Percentiles rank a stretch among this genome's conserved stretches.
These are phyloP conservation scores for Paramecium caudatum DNA, from an alignment of 73 alveolate species.

Conservation along the genomic window DNA sequence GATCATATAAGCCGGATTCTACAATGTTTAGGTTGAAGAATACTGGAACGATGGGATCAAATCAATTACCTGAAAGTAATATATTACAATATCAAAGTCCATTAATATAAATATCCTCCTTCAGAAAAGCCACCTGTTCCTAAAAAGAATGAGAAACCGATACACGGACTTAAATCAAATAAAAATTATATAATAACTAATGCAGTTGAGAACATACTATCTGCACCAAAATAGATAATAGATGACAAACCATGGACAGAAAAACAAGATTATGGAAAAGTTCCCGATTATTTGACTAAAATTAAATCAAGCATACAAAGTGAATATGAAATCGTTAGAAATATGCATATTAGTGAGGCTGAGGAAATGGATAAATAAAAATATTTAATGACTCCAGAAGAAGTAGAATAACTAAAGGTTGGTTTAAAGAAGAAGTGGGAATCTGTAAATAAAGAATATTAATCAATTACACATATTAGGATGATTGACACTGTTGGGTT, in stretches of 20 bases:
- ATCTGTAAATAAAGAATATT: constrained; percentile 92
- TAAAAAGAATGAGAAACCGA: constrained; percentile 94
- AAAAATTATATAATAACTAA: constrained; percentile 96
- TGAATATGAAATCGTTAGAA: constrained; percentile 91
- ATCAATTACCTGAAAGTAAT: constrained; percentile 52
- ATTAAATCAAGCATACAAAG: constrained; percentile 90
- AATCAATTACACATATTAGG: constrained; percentile 93
- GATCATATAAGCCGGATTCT: constrained; percentile 80
- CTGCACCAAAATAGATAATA: constrained; percentile 89
- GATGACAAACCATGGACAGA: constrained; percentile 84
- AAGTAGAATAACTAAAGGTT: constrained; percentile 88
- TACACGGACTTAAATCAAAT: constrained; percentile 92
- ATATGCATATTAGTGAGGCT: constrained; percentile 90
- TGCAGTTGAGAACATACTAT: constrained; percentile 97
- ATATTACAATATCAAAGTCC: background rate
- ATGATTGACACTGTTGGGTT: constrained; percentile 95
- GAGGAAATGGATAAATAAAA: constrained; percentile 93
- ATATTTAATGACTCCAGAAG: constrained; percentile 91
- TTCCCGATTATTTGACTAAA: constrained; percentile 92
- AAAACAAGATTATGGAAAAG: constrained; percentile 93
- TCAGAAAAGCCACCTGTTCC: constrained; percentile 92
- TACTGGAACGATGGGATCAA: constrained; percentile 83
- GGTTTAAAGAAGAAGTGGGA: constrained; percentile 98
- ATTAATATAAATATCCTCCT: background rate
- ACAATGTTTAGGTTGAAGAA: constrained; percentile 82